Percentiles rank a stretch among this genome's conserved stretches.
Evolutionary conservation across 495 filamentous ascomycete genomes (phyloP).

Genomic region (Penicillium psychrofluorescens): DNA sequence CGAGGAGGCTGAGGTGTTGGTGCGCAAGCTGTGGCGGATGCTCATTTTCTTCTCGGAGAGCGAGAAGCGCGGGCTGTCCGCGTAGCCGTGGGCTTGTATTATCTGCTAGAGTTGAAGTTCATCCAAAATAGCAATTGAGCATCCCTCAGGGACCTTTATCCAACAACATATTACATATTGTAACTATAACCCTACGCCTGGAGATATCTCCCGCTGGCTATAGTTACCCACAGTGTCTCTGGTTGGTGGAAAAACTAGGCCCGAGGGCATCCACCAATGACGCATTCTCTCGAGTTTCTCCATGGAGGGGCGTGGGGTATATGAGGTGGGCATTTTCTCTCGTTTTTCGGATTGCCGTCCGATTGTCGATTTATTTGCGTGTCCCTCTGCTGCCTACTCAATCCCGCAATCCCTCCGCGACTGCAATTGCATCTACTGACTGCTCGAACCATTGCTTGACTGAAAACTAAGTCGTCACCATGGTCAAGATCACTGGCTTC

Average conservation of each 20-base stretch:
- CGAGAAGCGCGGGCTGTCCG: constrained; percentile 82
- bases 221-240: neutral
- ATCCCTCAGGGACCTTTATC: neutral
- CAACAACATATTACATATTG: neutral
- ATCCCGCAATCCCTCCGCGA: too few species aligned
- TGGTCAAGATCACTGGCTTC: constrained; percentile 76
- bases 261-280: too few species aligned
- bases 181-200: constrained; percentile 2
- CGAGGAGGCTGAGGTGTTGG: constrained; percentile 88
- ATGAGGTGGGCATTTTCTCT: neutral
- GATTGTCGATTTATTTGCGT: neutral
- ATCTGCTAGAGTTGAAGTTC: neutral
- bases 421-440: neutral
- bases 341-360: neutral
- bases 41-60: constrained; percentile 96
- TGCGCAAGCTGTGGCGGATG: constrained; percentile 97
- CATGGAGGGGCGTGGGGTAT: constrained; percentile 9
- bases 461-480: constrained; percentile 13
- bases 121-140: too few species aligned
- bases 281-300: too few species aligned
- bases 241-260: constrained; percentile 22
- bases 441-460: neutral
- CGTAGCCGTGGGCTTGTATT: constrained; percentile 24
- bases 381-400: too few species aligned
- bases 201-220: constrained; percentile 2